Evolutionary conservation across 2,329 filamentous ascomycete species (phyloP).

Genomic region (Botrytis sinoallii): DNA sequence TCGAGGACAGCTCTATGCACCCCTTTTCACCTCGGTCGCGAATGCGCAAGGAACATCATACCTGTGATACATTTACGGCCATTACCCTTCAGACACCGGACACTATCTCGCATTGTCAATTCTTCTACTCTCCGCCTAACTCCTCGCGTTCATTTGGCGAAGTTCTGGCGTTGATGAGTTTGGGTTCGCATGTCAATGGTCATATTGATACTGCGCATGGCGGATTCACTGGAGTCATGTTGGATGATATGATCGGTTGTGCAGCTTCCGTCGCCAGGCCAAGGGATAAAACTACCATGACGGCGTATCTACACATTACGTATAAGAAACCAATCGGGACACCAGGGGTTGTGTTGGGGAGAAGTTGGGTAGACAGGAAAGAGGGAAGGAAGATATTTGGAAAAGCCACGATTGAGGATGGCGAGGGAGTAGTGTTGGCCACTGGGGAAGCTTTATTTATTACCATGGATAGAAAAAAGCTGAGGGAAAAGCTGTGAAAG

Average conservation of each 20-base stretch:
- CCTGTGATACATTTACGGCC: conserved; percentile 25
- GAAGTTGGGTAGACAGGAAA: conserved; percentile 43
- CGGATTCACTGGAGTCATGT: conserved; percentile 53
- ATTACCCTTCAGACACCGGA: conserved; percentile 13
- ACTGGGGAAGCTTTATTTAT: conserved; percentile 51
- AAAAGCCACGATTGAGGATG: conserved; percentile 49
- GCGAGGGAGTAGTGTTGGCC: conserved; percentile 47
- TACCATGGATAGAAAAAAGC: conserved; percentile 21
- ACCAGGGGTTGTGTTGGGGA: conserved; percentile 47
- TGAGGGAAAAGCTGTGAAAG: conserved; percentile 22
- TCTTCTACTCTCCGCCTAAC: conserved; percentile 22
- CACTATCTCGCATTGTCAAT: conserved; percentile 29
- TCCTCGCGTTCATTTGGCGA: conserved; percentile 19
- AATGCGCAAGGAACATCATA: background rate
- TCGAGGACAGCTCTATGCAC: conserved; percentile 26
- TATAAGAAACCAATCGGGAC: conserved; percentile 53
- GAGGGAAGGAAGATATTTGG: conserved; percentile 55
- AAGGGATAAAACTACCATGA: conserved; percentile 36
- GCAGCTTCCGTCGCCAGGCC: conserved; percentile 20
- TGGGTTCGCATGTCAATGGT: conserved; percentile 54
- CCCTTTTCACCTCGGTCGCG: conserved; percentile 23
- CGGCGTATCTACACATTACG: conserved; percentile 53
- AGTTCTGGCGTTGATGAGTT: conserved; percentile 27
- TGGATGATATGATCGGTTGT: conserved; percentile 53
- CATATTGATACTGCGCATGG: conserved; percentile 55